Base-by-base conservation (phyloP, 2,329 filamentous ascomycete species). In the Calonectria fujianensis region DNA sequence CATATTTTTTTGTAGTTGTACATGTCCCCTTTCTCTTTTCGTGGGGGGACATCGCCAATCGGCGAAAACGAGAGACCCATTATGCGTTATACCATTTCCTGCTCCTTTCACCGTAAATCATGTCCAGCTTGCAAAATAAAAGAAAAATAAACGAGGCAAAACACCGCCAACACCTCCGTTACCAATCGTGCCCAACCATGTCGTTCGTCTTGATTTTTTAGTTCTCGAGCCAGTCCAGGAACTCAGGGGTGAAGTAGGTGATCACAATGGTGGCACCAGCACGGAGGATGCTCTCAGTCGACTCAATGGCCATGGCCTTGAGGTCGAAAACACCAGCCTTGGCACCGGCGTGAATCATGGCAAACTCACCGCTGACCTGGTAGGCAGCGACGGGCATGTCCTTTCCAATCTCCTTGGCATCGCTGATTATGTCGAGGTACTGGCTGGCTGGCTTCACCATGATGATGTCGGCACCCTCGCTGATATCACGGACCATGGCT, bases 391-490 rank as follows among this genome's bases (percentile, higher is more conserved):
- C 91, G 2, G 97, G 97, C 85, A 98, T 90, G 84, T 98, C 96
- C 83, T 93, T 94, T 74, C 95, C 96, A 69, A 98, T 91, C 69
- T 98, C 96, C 88, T 98, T 98, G 69, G 97, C 97, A 83, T 99
- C 97, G 79, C 95, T 95, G 85, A 99, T 98, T 81, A 99, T 98
- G 86, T 99, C 97, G 59, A 99, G 90, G 84, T 98, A 99, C 85
- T 96, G 95, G 81, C 94, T 94, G 13, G 97, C 97, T 2, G 97
- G 97, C 90, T 99, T 99, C 76, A 99, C 97, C 96, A 99, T 98
- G 86, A 99, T 98, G 80, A 98, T 95, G 82, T 99, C 97, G 27
- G 97, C 97, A 32, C 97, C 97, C 86, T 99, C 97, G 77, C 90
- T 91, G 79, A 99, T 96, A 83, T 99, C 97, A 79, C 97, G 92